phyloP scores from a whole-genome alignment of 129 eudicot genomes.

The Chrysanthemum lavandulifolium region DNA sequence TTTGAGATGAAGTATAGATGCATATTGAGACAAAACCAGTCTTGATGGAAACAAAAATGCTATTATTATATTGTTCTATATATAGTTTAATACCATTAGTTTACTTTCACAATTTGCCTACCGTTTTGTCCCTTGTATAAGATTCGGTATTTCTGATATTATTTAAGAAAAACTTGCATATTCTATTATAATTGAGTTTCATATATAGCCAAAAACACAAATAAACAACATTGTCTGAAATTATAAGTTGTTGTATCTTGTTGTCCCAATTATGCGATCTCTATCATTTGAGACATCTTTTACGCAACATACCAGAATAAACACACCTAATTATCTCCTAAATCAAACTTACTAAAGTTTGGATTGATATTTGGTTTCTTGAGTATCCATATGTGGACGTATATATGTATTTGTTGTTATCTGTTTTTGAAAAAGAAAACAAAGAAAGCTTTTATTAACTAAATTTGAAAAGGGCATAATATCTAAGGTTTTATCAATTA shows the following conservation, averaged over 20 bases:
- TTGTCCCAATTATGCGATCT: slow-evolving; percentile 19
- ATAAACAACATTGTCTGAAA: not conserved
- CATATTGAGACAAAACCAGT: slow-evolving; percentile 35
- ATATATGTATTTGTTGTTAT: not conserved
- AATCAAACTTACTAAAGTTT: not conserved
- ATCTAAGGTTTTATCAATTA: too few relatives aligned
- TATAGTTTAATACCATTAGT: not conserved
- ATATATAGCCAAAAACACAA: slow-evolving; percentile 13
- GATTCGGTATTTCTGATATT: slow-evolving; percentile 17
- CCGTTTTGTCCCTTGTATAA: slow-evolving; percentile 29
- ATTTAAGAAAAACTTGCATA: slow-evolving; percentile 2
- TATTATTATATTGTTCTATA: not conserved
- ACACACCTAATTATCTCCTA: slow-evolving; percentile 2
- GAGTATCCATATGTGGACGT: not conserved
- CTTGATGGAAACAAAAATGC: not conserved
- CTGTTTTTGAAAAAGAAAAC: not conserved
- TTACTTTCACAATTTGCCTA: slow-evolving; percentile 28
- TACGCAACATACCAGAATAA: slow-evolving; percentile 18
- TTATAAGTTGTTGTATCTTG: slow-evolving; percentile 27
- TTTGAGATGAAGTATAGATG: slow-evolving; percentile 36
- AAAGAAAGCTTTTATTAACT: too few relatives aligned
- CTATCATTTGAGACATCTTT: slow-evolving; percentile 6
- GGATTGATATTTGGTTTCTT: not conserved
- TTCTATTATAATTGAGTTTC: slow-evolving; percentile 4
- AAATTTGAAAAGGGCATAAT: too few relatives aligned